Evolutionary conservation across 2,329 filamentous ascomycete genomes (phyloP), one percentile per base, ranked within the genome.

Genomic region (Sarocladium brachiariae): DNA sequence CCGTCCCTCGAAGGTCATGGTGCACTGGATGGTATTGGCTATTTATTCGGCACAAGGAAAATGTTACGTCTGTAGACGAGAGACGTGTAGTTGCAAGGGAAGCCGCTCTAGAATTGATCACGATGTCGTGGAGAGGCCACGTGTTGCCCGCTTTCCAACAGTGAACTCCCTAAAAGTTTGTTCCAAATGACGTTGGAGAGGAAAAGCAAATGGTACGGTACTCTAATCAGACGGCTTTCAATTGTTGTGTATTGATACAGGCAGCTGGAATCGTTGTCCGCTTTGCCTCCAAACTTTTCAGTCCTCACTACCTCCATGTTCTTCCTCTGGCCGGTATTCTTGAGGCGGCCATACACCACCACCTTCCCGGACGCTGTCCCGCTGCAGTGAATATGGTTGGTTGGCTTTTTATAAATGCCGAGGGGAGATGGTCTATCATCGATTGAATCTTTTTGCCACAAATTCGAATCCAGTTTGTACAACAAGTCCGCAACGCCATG

Each of bases 351-450:
- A 18, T 48, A 18, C 11, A 16, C 23, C 25, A 13, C 9, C n/a
- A 11, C 21, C 14, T 27, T 50, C 49, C 35, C 23, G 24, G 18
- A 33, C 49, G n/a, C 18, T 51, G 2, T 27, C 31, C 37, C 38
- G 52, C 51, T 51, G 16, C 38, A 33, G 38, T 52, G 25, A 33
- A 19, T 49, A n/a, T 35, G 55, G 53, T 55, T 50, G 53, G 51
- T 45, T 57, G n/a, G n/a, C 60, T 62, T 63, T 57, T 58, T 59
- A 61, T 56, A 18, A 49, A 67, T 71, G 65, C 64, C 66, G 70
- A 76, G 73, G 72, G 70, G 73, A 74, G 73, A 72, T 72, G 64
- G 64, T 75, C 70, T 75, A 73, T 70, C n/a, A n/a, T n/a, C 56
- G 60, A 57, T 46, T 49, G 41, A 3, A 52, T 19, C 31, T 43